Evolutionary conservation across 495 filamentous ascomycete species (phyloP).

Genomic region (Pyrenopolyporus hunteri): DNA sequence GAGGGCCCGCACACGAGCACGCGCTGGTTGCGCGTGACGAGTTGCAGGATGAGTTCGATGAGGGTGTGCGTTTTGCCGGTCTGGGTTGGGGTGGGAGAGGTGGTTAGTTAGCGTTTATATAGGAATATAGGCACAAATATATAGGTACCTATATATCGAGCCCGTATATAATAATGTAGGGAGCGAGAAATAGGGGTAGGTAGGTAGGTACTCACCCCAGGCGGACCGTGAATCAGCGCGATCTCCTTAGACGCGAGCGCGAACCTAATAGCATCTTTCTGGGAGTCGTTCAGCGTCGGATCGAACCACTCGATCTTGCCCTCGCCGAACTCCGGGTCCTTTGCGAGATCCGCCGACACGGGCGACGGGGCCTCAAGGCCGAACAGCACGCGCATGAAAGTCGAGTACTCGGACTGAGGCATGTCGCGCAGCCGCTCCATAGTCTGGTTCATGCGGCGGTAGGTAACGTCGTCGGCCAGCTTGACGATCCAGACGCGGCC

Average conservation of each 20-base stretch:
- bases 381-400: conserved; percentile 83
- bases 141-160: background rate
- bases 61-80: conserved; percentile 98
- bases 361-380: conserved; percentile 67
- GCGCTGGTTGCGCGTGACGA: conserved; percentile 71
- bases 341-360: conserved; percentile 52
- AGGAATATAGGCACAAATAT: background rate
- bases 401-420: conserved; percentile 68
- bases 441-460: conserved; percentile 84
- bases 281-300: conserved; percentile 80
- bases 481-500: conserved; percentile 76
- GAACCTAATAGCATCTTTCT: conserved; percentile 90
- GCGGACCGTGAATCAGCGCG: conserved; percentile 92
- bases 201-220: conserved; percentile 70
- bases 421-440: conserved; percentile 83
- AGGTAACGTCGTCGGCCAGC: conserved; percentile 93
- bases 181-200: too few species aligned
- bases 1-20: conserved; percentile 93
- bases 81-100: conserved; percentile 28
- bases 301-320: conserved; percentile 74
- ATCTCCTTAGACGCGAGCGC: conserved; percentile 83
- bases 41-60: conserved; percentile 90
- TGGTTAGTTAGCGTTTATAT: background rate
- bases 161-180: too few species aligned
- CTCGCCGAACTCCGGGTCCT: conserved; percentile 44